Evolutionary conservation across 352 stramenopile genomes (phyloP), one percentile per base, ranked within the genome.

Genomic region (Globisporangium takayamanum): DNA sequence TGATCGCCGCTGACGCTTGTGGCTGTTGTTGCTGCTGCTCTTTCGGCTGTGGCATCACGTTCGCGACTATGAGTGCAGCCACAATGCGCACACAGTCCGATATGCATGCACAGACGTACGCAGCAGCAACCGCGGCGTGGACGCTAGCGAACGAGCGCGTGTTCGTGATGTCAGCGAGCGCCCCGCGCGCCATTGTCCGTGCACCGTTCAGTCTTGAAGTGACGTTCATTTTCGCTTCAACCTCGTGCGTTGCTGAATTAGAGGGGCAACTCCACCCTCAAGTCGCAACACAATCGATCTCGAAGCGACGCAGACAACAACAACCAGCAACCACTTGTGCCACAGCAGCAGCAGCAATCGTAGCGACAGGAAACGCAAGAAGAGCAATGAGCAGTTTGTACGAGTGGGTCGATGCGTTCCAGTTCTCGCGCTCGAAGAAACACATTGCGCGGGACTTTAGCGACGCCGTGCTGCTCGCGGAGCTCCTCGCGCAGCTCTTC

Each of bases 391-490:
- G 64, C 41, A 57, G 53, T 10, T 48, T 80, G 18, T 69, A 74
- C 53, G 64, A 72, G 50, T 85, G 75, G 75, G 54, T 79, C 33
- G 50, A 57, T n/a, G 49, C 63, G 30, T 85, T 81, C 60, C 55
- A 55, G 28, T 79, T 81, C 57, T 85, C 75, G 33, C 72, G 75
- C 25, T 30, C 58, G 3, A 63, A 66, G 53, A 73, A 69, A 48
- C 67, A 78, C 50, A 64, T 57, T 44, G 60, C 73, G 44, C 56
- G 73, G 11, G 75, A 83, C 66, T 85, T 85, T 45, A 81, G 73
- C 55, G 75, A 85, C 57, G 70, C 73, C 44, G 73, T 82, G 36
- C 55, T 85, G 20, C 49, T 85, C 37, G 75, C 75, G 10, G 73
- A 85, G 54, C 60, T 82, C 56, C 58, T 85, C 11, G 68, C 73